Evolutionary conservation across 179 eudicot genomes (phyloP).

Genomic region (Silene coronaria): DNA sequence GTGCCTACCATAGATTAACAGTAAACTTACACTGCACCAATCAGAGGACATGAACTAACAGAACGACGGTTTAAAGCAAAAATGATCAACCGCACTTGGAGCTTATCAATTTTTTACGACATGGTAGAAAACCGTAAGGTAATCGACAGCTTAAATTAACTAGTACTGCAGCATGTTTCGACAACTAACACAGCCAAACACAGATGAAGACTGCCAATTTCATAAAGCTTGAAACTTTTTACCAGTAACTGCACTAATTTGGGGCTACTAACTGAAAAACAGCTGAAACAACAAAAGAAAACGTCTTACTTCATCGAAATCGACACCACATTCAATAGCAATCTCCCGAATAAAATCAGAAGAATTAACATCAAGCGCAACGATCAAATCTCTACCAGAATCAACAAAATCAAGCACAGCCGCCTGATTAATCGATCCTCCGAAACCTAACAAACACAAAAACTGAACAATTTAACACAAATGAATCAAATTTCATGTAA

Average conservation of each 20-base stretch:
- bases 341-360: conserved; percentile 76
- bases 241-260: neutral
- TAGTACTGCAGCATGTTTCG: neutral
- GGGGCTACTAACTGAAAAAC: neutral
- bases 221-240: neutral
- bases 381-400: conserved; percentile 73
- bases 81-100: neutral
- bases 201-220: neutral
- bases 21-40: too few relatives aligned
- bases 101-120: neutral
- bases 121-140: neutral
- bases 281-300: neutral
- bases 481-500: conserved; percentile 10
- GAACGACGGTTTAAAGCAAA: too few relatives aligned
- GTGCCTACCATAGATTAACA: neutral
- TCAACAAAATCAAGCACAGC: conserved; percentile 73
- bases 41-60: too few relatives aligned
- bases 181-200: neutral
- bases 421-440: conserved; percentile 62
- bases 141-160: neutral
- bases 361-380: conserved; percentile 60
- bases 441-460: conserved; percentile 40
- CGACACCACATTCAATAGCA: conserved; percentile 78
- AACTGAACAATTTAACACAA: neutral
- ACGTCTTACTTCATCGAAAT: conserved; percentile 62